Evolutionary conservation across 345 rosid species (phyloP), one percentile per base, ranked within the genome.

Genomic region (Salix viminalis): DNA sequence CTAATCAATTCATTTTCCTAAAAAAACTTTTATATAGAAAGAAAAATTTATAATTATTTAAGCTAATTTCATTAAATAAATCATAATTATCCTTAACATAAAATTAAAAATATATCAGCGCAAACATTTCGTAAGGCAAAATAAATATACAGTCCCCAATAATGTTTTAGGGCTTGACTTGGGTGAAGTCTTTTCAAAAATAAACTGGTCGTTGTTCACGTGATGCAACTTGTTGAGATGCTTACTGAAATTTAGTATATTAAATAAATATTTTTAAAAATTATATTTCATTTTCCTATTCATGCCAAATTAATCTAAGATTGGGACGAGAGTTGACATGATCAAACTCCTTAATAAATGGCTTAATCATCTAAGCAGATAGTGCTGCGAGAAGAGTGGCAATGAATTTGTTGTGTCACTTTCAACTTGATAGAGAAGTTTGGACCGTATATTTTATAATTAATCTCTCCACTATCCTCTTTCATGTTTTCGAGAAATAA

Each of bases 381-480:
- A 5, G 50, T 67, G 48, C 72, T 75, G 78, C 78, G 78, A 67
- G 78, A 75, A 48, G 72, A 75, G 78, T 75, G 78, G 78, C 15
- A 7, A 67, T 19, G 26, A 30, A 19, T 76, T 58, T 73, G 48
- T 28, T n/a, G 74, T n/a, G 74, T 76, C 74, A 69, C 74, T 19
- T 9, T 70, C 79, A 44, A 32, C 11, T 4, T 34, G 24, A 75
- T 30, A 64, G 65, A 8, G 6, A 21, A 41, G 24, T 69, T 34
- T 69, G 10, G 34, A 11, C 72, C 48, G 14, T 26, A 0, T 24
- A 64, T 64, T 64, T 23, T 23, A 24, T 62, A 12, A 11, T 62
- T 2, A 2, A 39, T 39, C 42, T 39, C 42, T 9, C 42, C 42
- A 39, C 42, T 39, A 8, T 39, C 42, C 42, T 8, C 11, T 39